phyloP scores from a whole-genome alignment of 257 asterid genomes.

The Gentiana dahurica region DNA sequence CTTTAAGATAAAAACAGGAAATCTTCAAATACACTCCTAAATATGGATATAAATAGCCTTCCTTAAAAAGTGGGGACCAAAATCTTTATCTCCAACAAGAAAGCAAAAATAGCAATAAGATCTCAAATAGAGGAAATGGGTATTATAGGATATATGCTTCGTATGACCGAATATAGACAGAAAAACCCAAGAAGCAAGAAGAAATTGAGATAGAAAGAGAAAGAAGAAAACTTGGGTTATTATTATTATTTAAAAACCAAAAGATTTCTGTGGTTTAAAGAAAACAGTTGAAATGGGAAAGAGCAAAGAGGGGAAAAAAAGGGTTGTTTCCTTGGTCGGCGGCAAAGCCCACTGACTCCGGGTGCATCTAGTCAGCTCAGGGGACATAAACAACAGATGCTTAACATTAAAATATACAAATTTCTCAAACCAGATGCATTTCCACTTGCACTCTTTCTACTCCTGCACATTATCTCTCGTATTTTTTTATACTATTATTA shows the following conservation, averaged over 20 bases:
- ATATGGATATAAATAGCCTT: constrained; percentile 28
- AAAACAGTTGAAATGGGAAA: constrained; percentile 51
- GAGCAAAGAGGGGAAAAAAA: constrained; percentile 28
- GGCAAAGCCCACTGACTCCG: constrained; percentile 92
- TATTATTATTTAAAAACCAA: background rate
- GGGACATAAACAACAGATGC: constrained; percentile 62
- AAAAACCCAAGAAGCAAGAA: constrained; percentile 28
- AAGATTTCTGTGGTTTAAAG: constrained; percentile 24
- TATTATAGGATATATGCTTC: constrained; percentile 25
- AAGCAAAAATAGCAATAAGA: constrained; percentile 25
- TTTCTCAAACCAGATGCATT: constrained; percentile 23
- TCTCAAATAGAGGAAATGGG: constrained; percentile 25
- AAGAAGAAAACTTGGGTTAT: constrained; percentile 15
- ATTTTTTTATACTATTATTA: constrained; percentile 12
- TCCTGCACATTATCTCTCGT: constrained; percentile 32
- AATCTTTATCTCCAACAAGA: constrained; percentile 26
- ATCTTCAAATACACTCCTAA: constrained; percentile 33
- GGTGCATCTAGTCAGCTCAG: constrained; percentile 65
- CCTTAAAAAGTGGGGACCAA: constrained; percentile 55
- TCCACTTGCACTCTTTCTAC: constrained; percentile 38
- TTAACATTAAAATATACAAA: constrained; percentile 55
- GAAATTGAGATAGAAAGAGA: constrained; percentile 13
- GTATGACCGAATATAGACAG: constrained; percentile 69
- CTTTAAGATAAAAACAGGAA: constrained; percentile 27
- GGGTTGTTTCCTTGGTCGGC: constrained; percentile 76